Percentiles rank a stretch among this genome's conserved stretches.
These are phyloP conservation scores for Scheffersomyces coipomensis DNA, from an alignment of 805 yeast species.

Conservation along the genomic window DNA sequence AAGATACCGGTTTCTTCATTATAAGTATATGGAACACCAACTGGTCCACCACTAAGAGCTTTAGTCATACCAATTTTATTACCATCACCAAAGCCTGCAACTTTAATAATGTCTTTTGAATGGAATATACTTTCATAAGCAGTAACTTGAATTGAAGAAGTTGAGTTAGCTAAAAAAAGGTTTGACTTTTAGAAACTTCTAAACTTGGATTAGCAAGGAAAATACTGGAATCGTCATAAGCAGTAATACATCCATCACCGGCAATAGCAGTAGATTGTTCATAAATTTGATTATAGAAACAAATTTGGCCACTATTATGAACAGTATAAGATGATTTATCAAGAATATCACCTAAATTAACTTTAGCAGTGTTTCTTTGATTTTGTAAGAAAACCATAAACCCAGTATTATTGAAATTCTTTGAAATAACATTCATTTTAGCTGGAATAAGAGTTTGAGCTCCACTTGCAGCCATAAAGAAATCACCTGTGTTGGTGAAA, in stretches of 20 bases:
- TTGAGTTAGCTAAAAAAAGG: constrained; percentile 10
- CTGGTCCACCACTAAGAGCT: constrained; percentile 3
- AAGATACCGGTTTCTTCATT: constrained; percentile 18
- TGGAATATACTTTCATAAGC: neutral
- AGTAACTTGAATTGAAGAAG: constrained; percentile 9
- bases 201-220: constrained; percentile 6
- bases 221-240: constrained; percentile 10
- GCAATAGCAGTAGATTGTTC: constrained; percentile 18
- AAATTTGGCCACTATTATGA: constrained; percentile 21
- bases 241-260: constrained; percentile 28
- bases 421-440: constrained; percentile 10
- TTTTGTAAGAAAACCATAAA: constrained; percentile 13
- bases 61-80: constrained; percentile 9
- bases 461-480: constrained; percentile 22
- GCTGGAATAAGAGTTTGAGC: constrained; percentile 9
- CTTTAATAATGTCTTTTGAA: constrained; percentile 14
- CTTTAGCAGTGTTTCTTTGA: constrained; percentile 9
- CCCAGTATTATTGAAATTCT: constrained; percentile 17
- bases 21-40: constrained; percentile 5
- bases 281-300: constrained; percentile 21
- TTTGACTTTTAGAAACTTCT: constrained; percentile 10
- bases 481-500: constrained; percentile 22
- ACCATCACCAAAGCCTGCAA: constrained; percentile 19
- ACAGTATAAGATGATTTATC: constrained; percentile 6
- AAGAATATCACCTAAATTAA: constrained; percentile 12